Conservation (phyloP, 257 asterid genomes). For the Primulina tabacum region DNA sequence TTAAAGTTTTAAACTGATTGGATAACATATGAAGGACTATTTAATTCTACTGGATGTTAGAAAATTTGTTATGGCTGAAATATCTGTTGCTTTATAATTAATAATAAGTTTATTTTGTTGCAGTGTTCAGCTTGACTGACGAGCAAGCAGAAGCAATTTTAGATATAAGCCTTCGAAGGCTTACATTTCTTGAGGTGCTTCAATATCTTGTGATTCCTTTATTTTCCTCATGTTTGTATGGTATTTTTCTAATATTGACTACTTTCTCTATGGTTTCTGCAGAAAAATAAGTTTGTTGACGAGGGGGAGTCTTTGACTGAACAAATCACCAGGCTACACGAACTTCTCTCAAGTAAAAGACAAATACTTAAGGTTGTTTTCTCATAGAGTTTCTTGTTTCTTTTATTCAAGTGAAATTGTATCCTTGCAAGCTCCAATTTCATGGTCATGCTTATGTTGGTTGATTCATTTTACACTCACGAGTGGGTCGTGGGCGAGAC, state of each 20-base stretch:
- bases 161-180: constrained; percentile 94
- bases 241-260: constrained; percentile 21
- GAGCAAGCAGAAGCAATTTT: constrained; percentile 94
- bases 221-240: background rate
- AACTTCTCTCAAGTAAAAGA: constrained; percentile 81
- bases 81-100: background rate
- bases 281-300: constrained; percentile 89
- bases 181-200: constrained; percentile 83
- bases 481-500: no score
- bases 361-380: constrained; percentile 66
- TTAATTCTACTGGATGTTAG: background rate
- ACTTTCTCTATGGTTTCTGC: constrained; percentile 26
- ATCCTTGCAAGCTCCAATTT: constrained; percentile 20
- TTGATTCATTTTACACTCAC: no score
- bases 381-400: constrained; percentile 15
- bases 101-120: constrained; percentile 25
- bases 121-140: constrained; percentile 80
- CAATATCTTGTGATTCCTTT: constrained; percentile 23
- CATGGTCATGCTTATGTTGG: constrained; percentile 1
- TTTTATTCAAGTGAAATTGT: background rate
- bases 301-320: constrained; percentile 70
- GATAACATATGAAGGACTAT: background rate
- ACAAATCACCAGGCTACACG: constrained; percentile 72
- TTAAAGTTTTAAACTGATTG: no score
- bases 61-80: background rate